Evolutionary conservation across 345 rosid species (phyloP), one percentile per base, ranked within the genome.

Genomic region (Cardiospermum halicacabum): DNA sequence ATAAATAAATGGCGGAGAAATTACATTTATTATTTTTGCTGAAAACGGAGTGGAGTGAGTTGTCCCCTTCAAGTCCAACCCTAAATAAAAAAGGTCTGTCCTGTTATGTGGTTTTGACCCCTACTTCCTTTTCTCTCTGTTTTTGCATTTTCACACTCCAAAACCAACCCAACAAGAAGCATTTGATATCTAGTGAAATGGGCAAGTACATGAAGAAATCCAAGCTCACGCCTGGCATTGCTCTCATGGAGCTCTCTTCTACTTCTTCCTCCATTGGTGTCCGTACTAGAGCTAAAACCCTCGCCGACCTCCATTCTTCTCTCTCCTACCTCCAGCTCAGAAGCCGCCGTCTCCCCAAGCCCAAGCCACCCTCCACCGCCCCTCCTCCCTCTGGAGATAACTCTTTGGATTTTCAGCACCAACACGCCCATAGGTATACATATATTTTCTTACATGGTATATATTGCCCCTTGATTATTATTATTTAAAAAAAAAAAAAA

Each of bases 151-250:
- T n/a, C n/a, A n/a, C n/a, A n/a, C n/a, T n/a, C n/a, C n/a, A n/a
- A n/a, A n/a, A n/a, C n/a, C n/a, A n/a, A n/a, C n/a, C n/a, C n/a
- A n/a, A n/a, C n/a, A n/a, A n/a, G n/a, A n/a, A n/a, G n/a, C n/a
- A n/a, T n/a, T n/a, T n/a, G n/a, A n/a, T n/a, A n/a, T n/a, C n/a
- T 9, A 21, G 39, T 22, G 42, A 32, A 70, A 86, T 84, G 89
- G 93, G 93, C 0, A 84, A 79, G 79, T 87, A 79, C 82, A 79
- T 85, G 66, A 87, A 78, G 73, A 87, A 85, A 60, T 77, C 86
- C 15, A 81, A 81, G 67, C 37, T 75, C 65, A 21, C 77, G 45
- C 78, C 75, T 26, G 87, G 75, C 58, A 25, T 79, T 11, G 70
- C 78, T 11, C 66, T 76, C 19, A 72, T 74, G 69, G 82, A 82